Evolutionary conservation across 176 grass and related monocot species (phyloP), one percentile per base, ranked within the genome.

Genomic region (Oryza meyeriana): DNA sequence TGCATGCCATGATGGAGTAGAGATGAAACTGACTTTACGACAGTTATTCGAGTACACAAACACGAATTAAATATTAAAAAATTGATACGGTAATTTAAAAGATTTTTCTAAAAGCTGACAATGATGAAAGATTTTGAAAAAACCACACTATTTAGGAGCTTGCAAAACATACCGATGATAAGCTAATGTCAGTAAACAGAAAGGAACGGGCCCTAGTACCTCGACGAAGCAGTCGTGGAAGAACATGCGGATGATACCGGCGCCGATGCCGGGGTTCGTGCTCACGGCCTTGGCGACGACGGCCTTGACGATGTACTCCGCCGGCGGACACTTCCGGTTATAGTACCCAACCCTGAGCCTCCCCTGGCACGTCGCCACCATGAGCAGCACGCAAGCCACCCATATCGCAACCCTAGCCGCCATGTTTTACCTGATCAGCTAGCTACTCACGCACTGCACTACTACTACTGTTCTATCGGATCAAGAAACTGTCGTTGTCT

Each of bases 161-260:
- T n/a, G n/a, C n/a, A n/a, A n/a, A n/a, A n/a, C n/a, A n/a, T n/a
- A n/a, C n/a, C n/a, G n/a, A n/a, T n/a, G n/a, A n/a, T n/a, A n/a
- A n/a, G n/a, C n/a, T n/a, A n/a, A n/a, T n/a, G n/a, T n/a, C n/a
- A n/a, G n/a, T n/a, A n/a, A n/a, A n/a, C n/a, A n/a, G n/a, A n/a
- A n/a, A n/a, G n/a, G n/a, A n/a, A 30, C 40, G 13, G 11, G 48
- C 20, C 22, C 3, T 2, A 3, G 26, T 4, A 85, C 91, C 85
- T 52, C 67, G 40, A 94, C 89, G 64, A 94, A 94, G 68, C 92
- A 94, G 67, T 94, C 92, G 48, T 94, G 92, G 87, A 94, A 94
- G 31, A 32, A 31, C 89, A 94, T 70, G 38, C 92, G 78, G 69
- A 92, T 75, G 13, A 92, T 34, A 6, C 87, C 86, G 13, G 92